These are phyloP conservation scores for Intubia oerlemansii DNA, from an alignment of 2,329 filamentous ascomycete genomes.

Conservation along the genomic window DNA sequence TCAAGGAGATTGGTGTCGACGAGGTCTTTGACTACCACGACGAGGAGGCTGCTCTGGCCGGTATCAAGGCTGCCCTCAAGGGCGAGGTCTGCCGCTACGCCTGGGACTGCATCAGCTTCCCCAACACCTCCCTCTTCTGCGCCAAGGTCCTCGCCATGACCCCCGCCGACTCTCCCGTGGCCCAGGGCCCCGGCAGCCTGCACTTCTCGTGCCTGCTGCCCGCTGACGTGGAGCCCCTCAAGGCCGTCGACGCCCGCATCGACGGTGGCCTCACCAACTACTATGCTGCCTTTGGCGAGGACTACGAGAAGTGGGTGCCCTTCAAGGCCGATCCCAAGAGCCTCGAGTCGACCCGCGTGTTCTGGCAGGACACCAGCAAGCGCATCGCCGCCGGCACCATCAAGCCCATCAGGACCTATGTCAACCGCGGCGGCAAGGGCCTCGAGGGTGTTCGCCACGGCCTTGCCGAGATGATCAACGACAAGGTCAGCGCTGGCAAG, in stretches of 20 bases:
- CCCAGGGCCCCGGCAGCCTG: constrained; percentile 1
- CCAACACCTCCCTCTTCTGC: constrained; percentile 12
- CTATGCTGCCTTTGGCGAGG: constrained; percentile 15
- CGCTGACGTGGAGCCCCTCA: constrained; percentile 8
- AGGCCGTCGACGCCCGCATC: constrained; percentile 23
- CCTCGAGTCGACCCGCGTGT: constrained; percentile 14
- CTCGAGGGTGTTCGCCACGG: constrained; percentile 13
- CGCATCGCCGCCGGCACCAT: constrained; percentile 15
- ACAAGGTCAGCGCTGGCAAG: constrained; percentile 17
- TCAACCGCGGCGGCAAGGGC: constrained; percentile 11
- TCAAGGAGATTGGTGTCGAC: constrained; percentile 22
- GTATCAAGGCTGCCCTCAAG: constrained; percentile 9
- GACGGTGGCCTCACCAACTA: constrained; percentile 10
- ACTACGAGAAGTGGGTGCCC: constrained; percentile 7
- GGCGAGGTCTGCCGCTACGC: constrained; percentile 11
- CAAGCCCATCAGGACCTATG: constrained; percentile 11
- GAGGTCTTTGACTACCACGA: constrained; percentile 23
- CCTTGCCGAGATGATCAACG: constrained; percentile 12
- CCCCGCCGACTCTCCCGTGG: neutral
- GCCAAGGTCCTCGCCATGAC: constrained; percentile 8
- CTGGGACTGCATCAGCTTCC: constrained; percentile 16
- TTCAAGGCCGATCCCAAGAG: constrained; percentile 8
- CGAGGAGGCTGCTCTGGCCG: constrained; percentile 7
- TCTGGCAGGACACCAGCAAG: constrained; percentile 13
- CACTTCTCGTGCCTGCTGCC: constrained; percentile 6